phyloP scores from a whole-genome alignment of 2,329 filamentous ascomycete genomes.

The Byssothecium circinans region DNA sequence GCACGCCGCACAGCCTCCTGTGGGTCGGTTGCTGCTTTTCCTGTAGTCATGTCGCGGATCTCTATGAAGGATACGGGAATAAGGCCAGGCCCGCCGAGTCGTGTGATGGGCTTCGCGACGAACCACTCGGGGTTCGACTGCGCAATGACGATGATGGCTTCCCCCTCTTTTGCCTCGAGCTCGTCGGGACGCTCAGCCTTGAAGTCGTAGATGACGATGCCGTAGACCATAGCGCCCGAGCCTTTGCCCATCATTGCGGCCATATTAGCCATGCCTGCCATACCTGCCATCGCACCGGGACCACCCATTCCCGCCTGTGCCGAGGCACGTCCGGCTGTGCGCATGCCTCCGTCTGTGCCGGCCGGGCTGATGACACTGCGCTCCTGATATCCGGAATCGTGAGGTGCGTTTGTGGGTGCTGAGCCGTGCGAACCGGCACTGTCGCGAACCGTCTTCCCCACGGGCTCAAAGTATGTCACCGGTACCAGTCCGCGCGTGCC shows the following conservation, averaged over 20 bases:
- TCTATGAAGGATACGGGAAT: constrained; percentile 98
- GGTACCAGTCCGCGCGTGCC: constrained; percentile 89
- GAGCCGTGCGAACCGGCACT: constrained; percentile 60
- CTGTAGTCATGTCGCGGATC: constrained; percentile 89
- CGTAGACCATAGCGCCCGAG: constrained; percentile 87
- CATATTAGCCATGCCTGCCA: constrained; percentile 5
- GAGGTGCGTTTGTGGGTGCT: constrained; percentile 59
- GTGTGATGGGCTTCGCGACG: constrained; percentile 96
- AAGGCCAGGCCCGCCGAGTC: constrained; percentile 90
- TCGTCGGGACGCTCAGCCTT: constrained; percentile 94
- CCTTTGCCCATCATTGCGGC: constrained; percentile 50
- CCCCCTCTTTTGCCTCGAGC: constrained; percentile 89
- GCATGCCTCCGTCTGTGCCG: constrained; percentile 34
- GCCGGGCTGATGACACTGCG: constrained; percentile 36
- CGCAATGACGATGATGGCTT: constrained; percentile 97
- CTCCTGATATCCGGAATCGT: constrained; percentile 90
- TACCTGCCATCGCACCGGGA: constrained; percentile 42
- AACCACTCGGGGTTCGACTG: constrained; percentile 99
- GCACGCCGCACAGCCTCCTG: constrained; percentile 83
- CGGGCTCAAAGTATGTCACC: constrained; percentile 87
- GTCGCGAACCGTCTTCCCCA: constrained; percentile 90
- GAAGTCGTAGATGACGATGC: constrained; percentile 96
- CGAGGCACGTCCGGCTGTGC: constrained; percentile 38
- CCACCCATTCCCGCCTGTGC: constrained; percentile 50
- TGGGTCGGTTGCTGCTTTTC: constrained; percentile 77